These are phyloP conservation scores for Lupinus albus DNA, from an alignment of 306 rosid genomes.

Conservation along the genomic window DNA sequence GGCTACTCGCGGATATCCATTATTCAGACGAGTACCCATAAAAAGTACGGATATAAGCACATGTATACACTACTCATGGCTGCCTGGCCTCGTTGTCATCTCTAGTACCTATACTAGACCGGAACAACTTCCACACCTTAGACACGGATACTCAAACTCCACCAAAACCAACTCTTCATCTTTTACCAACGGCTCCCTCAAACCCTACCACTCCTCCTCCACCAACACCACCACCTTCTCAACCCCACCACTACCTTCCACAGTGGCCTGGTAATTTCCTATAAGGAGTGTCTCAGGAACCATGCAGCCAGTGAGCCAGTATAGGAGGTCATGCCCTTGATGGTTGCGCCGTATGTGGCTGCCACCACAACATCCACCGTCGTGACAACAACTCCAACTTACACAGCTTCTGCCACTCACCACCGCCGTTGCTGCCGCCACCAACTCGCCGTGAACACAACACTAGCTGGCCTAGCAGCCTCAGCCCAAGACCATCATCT, in stretches of 20 bases:
- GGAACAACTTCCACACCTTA: slow-evolving; percentile 26
- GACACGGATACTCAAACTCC: slow-evolving; percentile 56
- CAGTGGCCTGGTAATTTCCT: slow-evolving; percentile 38
- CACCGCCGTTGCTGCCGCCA: slow-evolving; percentile 9
- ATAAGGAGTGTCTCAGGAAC: slow-evolving; percentile 81
- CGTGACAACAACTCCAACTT: slow-evolving; percentile 48
- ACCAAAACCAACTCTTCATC: slow-evolving; percentile 41
- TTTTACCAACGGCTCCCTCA: slow-evolving; percentile 52
- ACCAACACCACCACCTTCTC: slow-evolving; percentile 27
- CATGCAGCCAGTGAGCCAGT: slow-evolving; percentile 71
- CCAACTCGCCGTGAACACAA: slow-evolving; percentile 39
- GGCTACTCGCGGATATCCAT: too few species aligned
- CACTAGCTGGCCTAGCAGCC: slow-evolving; percentile 39
- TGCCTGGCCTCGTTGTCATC: too few species aligned
- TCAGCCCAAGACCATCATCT: slow-evolving; percentile 46
- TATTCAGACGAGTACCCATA: too few species aligned
- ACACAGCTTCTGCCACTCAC: slow-evolving; percentile 37
- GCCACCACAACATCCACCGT: slow-evolving; percentile 96
- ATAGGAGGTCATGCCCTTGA: slow-evolving; percentile 81
- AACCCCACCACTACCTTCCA: background rate
- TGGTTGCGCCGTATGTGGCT: slow-evolving; percentile 89
- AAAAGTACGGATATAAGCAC: too few species aligned
- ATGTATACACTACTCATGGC: too few species aligned
- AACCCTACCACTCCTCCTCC: slow-evolving; percentile 25
- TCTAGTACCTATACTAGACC: too few species aligned